Percentiles rank a stretch among this genome's conserved stretches.
Conservation (phyloP, 1,284 basidiomycete genomes). For the Puccinia coronata region DNA sequence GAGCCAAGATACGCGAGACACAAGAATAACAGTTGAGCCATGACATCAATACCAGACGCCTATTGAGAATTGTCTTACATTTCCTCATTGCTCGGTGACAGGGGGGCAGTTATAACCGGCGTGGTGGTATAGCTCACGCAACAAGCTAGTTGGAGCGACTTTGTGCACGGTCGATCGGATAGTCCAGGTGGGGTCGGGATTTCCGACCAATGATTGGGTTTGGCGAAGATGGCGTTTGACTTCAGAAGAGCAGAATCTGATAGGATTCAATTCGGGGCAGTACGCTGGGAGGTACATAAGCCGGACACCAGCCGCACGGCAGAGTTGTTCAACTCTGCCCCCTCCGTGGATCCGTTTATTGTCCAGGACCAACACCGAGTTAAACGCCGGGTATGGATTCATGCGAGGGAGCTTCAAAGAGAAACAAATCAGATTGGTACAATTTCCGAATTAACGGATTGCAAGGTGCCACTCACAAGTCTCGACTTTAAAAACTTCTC, state of each 20-base stretch:
- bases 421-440: not conserved
- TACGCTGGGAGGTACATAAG: not conserved
- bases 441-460: not conserved
- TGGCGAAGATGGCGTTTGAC: not conserved
- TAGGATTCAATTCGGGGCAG: slow-evolving; percentile 1
- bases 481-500: slow-evolving; percentile 25
- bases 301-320: not conserved
- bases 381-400: not conserved
- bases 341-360: not conserved
- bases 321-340: not conserved
- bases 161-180: not conserved
- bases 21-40: too few relatives aligned
- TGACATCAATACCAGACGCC: too few relatives aligned
- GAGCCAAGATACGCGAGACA: too few relatives aligned
- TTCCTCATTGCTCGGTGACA: too few relatives aligned
- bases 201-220: not conserved
- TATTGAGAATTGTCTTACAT: too few relatives aligned
- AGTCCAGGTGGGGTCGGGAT: not conserved
- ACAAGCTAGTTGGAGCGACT: not conserved
- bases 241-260: not conserved
- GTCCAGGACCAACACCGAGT: not conserved
- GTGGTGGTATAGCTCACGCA: not conserved
- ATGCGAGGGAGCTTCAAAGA: not conserved
- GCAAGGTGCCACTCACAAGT: not conserved
- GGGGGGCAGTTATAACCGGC: not conserved